A percentile compares a stretch with the other conserved stretches of the same genome.
These are phyloP conservation scores for Ophiosphaerella korrae DNA, from an alignment of 2,329 filamentous ascomycete species.

Conservation along the genomic window DNA sequence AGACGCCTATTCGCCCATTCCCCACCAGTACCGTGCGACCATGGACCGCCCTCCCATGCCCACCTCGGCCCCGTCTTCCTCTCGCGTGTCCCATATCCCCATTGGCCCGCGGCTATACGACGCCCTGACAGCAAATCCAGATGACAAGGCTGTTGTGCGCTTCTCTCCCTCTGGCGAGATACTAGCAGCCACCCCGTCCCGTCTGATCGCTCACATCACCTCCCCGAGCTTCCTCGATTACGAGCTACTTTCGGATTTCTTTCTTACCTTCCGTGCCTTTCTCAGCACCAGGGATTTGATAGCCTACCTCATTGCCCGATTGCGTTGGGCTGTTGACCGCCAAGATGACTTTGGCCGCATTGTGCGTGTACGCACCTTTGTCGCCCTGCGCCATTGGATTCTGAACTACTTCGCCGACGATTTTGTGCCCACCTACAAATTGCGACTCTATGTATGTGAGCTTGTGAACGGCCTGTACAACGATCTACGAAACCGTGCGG, in stretches of 20 bases:
- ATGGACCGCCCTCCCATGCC: conserved; percentile 44
- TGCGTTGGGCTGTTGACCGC: conserved; percentile 84
- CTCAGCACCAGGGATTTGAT: conserved; percentile 77
- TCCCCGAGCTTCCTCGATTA: conserved; percentile 96
- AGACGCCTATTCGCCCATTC: conserved; percentile 44
- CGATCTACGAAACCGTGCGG: conserved; percentile 57
- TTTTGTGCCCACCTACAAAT: conserved; percentile 75
- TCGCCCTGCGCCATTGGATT: conserved; percentile 95
- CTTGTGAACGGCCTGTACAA: conserved; percentile 71
- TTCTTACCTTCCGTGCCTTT: conserved; percentile 91
- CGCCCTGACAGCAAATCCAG: conserved; percentile 76
- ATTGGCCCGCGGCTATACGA: conserved; percentile 77
- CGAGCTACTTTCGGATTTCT: conserved; percentile 95
- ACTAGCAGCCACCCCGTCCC: conserved; percentile 84
- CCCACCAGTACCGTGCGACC: conserved; percentile 40
- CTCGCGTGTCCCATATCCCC: conserved; percentile 43
- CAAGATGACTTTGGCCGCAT: conserved; percentile 86
- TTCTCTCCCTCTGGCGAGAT: conserved; percentile 79
- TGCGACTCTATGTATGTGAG: conserved; percentile 79
- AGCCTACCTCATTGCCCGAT: conserved; percentile 79
- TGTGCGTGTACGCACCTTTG: conserved; percentile 94
- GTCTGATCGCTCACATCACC: conserved; percentile 93
- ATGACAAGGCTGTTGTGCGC: conserved; percentile 80
- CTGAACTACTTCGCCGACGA: conserved; percentile 97
- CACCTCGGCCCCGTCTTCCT: conserved; percentile 41